Evolutionary conservation across 1,139 yeast species (phyloP).

Genomic region (Taphrina deformans): DNA sequence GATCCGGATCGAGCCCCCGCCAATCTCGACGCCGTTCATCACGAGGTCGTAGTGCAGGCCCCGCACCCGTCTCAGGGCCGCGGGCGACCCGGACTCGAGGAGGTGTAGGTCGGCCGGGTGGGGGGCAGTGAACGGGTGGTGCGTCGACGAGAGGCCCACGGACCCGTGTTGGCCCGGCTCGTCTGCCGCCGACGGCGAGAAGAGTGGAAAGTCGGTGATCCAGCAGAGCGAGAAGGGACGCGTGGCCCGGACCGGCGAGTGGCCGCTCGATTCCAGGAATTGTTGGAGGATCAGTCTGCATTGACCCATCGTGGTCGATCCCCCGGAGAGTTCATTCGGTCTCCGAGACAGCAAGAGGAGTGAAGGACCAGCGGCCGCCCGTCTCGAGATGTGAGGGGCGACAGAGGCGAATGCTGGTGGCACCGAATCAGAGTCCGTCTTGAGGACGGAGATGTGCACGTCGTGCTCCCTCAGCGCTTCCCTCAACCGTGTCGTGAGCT

Average conservation of each 20-base stretch:
- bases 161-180: conserved; percentile 45
- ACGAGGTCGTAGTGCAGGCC: conserved; percentile 98
- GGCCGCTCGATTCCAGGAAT: conserved; percentile 49
- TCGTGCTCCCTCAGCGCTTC: background rate
- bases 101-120: conserved; percentile 21
- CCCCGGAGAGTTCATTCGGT: conserved; percentile 68
- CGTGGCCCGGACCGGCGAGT: conserved; percentile 9
- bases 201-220: conserved; percentile 89
- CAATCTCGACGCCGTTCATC: conserved; percentile 89
- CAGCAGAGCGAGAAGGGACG: conserved; percentile 50
- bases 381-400: background rate
- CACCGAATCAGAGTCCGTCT: background rate
- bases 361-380: background rate
- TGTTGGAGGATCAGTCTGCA: conserved; percentile 72
- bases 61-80: conserved; percentile 61
- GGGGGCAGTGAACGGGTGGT: conserved; percentile 97
- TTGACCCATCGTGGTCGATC: conserved; percentile 92
- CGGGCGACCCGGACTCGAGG: background rate
- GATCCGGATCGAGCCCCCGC: conserved; percentile 95
- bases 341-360: conserved; percentile 72
- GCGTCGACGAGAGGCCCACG: conserved; percentile 63
- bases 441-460: conserved; percentile 54
- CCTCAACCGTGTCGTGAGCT: conserved; percentile 43
- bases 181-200: conserved; percentile 57
- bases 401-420: background rate